Percentiles rank a stretch among this genome's conserved stretches.
Conservation (phyloP, 1,284 basidiomycete species). For the Leccinum subrobustum region DNA sequence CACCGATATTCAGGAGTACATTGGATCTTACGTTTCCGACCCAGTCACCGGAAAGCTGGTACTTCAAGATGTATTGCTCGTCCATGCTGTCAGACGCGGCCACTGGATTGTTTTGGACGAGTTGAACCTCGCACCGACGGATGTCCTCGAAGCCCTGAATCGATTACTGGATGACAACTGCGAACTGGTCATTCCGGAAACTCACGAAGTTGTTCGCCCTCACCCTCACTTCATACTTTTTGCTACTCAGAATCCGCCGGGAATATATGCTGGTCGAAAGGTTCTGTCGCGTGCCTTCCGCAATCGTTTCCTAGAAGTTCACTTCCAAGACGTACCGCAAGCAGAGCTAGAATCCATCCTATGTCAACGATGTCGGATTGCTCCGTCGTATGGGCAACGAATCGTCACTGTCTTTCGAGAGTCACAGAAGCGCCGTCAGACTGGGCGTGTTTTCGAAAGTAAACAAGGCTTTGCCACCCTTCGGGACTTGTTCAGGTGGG, state of each 20-base stretch:
- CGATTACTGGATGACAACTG: conserved; percentile 97
- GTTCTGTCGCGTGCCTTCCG: conserved; percentile 94
- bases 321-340: conserved; percentile 97
- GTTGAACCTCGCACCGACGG: conserved; percentile 95
- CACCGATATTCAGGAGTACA: conserved; percentile 98
- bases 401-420: conserved; percentile 95
- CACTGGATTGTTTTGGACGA: conserved; percentile 99
- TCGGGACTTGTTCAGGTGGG: conserved; percentile 98
- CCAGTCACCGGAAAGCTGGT: conserved; percentile 88
- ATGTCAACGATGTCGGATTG: conserved; percentile 85
- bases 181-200: conserved; percentile 95
- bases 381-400: conserved; percentile 87
- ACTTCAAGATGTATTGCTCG: conserved; percentile 93
- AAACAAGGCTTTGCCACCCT: conserved; percentile 97
- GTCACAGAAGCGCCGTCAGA: conserved; percentile 89
- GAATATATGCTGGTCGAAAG: conserved; percentile 96
- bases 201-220: conserved; percentile 91
- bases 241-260: conserved; percentile 97
- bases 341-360: conserved; percentile 92
- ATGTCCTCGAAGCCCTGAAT: conserved; percentile 97
- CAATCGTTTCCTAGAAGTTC: conserved; percentile 98
- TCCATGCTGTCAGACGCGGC: conserved; percentile 88
- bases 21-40: conserved; percentile 96
- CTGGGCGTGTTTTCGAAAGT: conserved; percentile 93
- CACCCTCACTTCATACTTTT: conserved; percentile 98